Base-by-base conservation (phyloP, 202 grass and related monocot species). In the Schoenoplectus triqueter region DNA sequence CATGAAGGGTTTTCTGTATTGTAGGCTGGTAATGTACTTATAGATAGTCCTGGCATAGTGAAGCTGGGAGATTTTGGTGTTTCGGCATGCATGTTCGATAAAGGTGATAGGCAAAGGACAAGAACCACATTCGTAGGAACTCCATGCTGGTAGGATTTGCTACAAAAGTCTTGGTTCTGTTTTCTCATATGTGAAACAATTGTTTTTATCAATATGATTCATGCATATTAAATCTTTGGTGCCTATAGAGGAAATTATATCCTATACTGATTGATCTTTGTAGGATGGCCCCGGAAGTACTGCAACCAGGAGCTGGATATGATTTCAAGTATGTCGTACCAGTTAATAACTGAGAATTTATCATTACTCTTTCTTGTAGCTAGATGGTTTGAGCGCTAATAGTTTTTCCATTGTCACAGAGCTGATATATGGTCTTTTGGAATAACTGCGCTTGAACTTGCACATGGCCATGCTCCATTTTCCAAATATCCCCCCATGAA, bases 231-330 rank as follows among this genome's bases (percentile, higher is more conserved):
- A 73, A 55, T 52, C 41, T 47, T 79, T 67, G 5, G 7, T 62
- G 5, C 9, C 31, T 60, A 84, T 61, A 5, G 46, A 59, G 13
- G 6, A 78, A 69, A 45, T 40, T 75, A 55, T 49, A 55, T 76
- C 3, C 2, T 74, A 39, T 20, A 69, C 82, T 62, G 80, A 2
- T 84, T 3, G 59, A 79, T 31, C 84, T 86, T 89, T 91, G 55
- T 91, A 99, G 96, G 96, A 99, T 99, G 96, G 96, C 96, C 69
- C 96, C 96, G 64, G 96, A 99, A 89, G 96, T 99, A 46, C 88
- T 99, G 61, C 96, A 99, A 65, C 96, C 96, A 83, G 96, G 93
- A 54, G 86, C 88, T 84, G 96, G 96, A 87, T 99, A 99, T 82
- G 88, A 96, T 89, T 99, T 99, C 87, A 99, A 94, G 95, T 97